A percentile compares a stretch with the other conserved stretches of the same genome.
Conservation (phyloP, 2,329 filamentous ascomycete species). For the Neonectria faginata region DNA sequence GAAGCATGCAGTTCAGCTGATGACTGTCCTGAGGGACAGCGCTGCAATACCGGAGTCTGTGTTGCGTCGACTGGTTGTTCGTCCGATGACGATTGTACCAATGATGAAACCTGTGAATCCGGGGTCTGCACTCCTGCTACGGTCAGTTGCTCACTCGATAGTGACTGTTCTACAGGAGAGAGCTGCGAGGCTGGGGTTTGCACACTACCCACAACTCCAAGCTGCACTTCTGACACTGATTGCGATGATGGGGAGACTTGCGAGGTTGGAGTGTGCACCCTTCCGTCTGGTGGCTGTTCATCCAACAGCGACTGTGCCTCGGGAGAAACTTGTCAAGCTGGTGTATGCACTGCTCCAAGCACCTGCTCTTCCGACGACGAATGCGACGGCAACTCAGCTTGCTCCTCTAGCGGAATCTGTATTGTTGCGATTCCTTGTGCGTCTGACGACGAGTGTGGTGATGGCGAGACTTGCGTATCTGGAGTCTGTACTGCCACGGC, state of each 20-base stretch:
- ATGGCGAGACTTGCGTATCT: slow-evolving; percentile 1
- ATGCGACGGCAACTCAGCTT: slow-evolving; percentile 1
- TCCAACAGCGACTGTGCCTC: neutral
- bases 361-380: neutral
- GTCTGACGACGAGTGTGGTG: neutral
- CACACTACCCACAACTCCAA: neutral
- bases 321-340: neutral
- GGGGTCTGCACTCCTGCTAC: slow-evolving; percentile 1
- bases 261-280: neutral
- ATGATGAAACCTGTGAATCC: slow-evolving; percentile 4
- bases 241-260: neutral
- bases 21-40: neutral
- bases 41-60: neutral
- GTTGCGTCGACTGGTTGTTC: neutral
- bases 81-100: neutral
- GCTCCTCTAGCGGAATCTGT: neutral
- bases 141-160: neutral
- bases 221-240: neutral
- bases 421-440: neutral
- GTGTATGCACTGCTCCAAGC: neutral
- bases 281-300: neutral
- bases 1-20: neutral
- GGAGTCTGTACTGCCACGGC: neutral
- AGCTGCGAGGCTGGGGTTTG: slow-evolving; percentile 2
- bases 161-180: neutral